A percentile compares a stretch with the other conserved stretches of the same genome.
Evolutionary conservation across 495 filamentous ascomycete genomes (phyloP).

Genomic region (Penicillium paradoxum): DNA sequence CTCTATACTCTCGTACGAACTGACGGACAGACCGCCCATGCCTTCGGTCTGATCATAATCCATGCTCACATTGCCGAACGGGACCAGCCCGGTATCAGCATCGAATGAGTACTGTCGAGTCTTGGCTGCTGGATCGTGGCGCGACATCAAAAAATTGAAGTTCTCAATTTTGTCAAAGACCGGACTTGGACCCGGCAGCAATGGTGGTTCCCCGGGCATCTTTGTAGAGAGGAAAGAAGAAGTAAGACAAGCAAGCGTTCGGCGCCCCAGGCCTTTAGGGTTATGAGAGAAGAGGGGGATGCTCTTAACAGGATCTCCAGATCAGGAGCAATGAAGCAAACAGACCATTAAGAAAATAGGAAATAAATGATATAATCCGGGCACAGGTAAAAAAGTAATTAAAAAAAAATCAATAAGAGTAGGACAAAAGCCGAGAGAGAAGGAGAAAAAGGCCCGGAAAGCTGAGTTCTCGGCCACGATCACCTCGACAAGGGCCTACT

Average conservation of each 20-base stretch:
- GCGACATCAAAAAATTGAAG: slow-evolving; percentile 41
- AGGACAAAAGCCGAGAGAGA: neutral
- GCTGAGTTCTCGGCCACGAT: slow-evolving; percentile 6
- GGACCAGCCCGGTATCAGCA: slow-evolving; percentile 36
- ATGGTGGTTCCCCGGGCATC: slow-evolving; percentile 41
- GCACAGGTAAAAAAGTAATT: slow-evolving; percentile 6
- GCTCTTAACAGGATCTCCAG: slow-evolving; percentile 17
- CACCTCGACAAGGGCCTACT: neutral
- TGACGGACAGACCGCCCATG: slow-evolving; percentile 45
- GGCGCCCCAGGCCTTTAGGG: slow-evolving; percentile 10
- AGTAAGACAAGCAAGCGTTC: slow-evolving; percentile 2
- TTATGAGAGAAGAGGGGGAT: slow-evolving; percentile 1
- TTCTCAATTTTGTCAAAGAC: slow-evolving; percentile 39
- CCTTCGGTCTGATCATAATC: slow-evolving; percentile 47
- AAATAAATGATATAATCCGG: slow-evolving; percentile 5
- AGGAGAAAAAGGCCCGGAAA: neutral
- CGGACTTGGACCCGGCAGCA: slow-evolving; percentile 19
- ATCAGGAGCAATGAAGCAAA: slow-evolving; percentile 11
- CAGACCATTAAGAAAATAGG: slow-evolving; percentile 9
- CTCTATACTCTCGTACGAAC: slow-evolving; percentile 47
- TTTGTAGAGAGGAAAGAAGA: slow-evolving; percentile 1
- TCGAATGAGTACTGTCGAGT: slow-evolving; percentile 43
- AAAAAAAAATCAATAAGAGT: neutral
- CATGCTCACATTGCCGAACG: slow-evolving; percentile 37
- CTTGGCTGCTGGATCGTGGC: slow-evolving; percentile 36